A percentile compares a stretch with the other conserved stretches of the same genome.
Evolutionary conservation across 306 rosid species (phyloP).

Genomic region (Hippophae rhamnoides): DNA sequence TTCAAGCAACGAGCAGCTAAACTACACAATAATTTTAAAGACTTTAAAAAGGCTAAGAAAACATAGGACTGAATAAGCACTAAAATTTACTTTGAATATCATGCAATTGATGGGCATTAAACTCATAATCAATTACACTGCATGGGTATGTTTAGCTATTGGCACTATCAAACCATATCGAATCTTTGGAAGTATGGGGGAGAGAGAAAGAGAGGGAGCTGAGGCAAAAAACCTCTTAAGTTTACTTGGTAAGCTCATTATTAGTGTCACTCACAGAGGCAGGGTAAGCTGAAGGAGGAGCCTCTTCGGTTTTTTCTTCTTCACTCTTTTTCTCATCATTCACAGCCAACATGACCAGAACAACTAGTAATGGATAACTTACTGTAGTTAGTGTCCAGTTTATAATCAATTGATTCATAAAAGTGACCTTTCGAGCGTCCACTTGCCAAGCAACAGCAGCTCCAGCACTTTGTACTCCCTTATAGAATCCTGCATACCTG

Average conservation of each 20-base stretch:
- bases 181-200: too few relatives aligned
- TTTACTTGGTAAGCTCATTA: slow-evolving; percentile 1
- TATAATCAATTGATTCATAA: slow-evolving; percentile 45
- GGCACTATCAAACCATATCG: too few relatives aligned
- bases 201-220: not conserved
- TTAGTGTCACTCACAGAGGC: slow-evolving; percentile 1
- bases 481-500: slow-evolving; percentile 84
- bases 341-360: slow-evolving; percentile 60
- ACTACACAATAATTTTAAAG: too few relatives aligned
- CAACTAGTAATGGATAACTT: slow-evolving; percentile 54
- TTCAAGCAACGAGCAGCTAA: too few relatives aligned
- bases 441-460: slow-evolving; percentile 97
- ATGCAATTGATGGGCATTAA: too few relatives aligned
- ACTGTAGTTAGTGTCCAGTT: slow-evolving; percentile 57
- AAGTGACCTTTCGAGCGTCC: slow-evolving; percentile 44
- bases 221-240: not conserved
- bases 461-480: slow-evolving; percentile 95
- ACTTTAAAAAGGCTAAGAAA: too few relatives aligned
- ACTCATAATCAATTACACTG: too few relatives aligned
- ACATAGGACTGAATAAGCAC: too few relatives aligned
- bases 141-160: too few relatives aligned
- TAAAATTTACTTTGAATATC: too few relatives aligned
- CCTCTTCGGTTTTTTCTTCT: slow-evolving; percentile 21
- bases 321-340: slow-evolving; percentile 33
- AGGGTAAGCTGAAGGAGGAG: slow-evolving; percentile 18